Evolutionary conservation across 2,329 filamentous ascomycete species (phyloP).

Genomic region (Escovopsis sp.): DNA sequence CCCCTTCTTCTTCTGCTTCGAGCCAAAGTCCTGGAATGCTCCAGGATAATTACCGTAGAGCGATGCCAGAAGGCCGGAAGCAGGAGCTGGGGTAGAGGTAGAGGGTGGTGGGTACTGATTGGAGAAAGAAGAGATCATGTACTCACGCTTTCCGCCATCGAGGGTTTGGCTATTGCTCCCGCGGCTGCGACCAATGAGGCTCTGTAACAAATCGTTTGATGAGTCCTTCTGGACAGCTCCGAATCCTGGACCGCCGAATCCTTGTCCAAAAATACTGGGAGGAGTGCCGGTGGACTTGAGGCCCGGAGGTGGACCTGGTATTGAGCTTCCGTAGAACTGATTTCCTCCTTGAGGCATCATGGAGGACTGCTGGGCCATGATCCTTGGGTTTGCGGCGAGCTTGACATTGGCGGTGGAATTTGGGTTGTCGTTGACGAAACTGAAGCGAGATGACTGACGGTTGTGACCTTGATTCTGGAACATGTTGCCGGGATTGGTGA

Average conservation of each 20-base stretch:
- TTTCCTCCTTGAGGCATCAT: slow-evolving; percentile 63
- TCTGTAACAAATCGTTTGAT: slow-evolving; percentile 54
- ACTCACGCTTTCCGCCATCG: slow-evolving; percentile 96
- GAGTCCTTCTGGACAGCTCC: slow-evolving; percentile 55
- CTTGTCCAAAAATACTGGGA: slow-evolving; percentile 87
- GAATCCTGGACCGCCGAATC: slow-evolving; percentile 64
- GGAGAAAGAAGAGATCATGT: slow-evolving; percentile 83
- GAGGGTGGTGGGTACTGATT: slow-evolving; percentile 73
- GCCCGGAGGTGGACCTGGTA: slow-evolving; percentile 86
- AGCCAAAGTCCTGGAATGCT: slow-evolving; percentile 79
- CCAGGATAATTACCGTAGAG: slow-evolving; percentile 79
- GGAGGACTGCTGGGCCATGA: slow-evolving; percentile 74
- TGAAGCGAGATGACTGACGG: slow-evolving; percentile 75
- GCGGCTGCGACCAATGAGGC: slow-evolving; percentile 59
- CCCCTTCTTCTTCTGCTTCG: slow-evolving; percentile 99
- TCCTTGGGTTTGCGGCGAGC: slow-evolving; percentile 60
- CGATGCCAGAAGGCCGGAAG: slow-evolving; percentile 79
- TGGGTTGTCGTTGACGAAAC: slow-evolving; percentile 65
- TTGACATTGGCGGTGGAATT: slow-evolving; percentile 44
- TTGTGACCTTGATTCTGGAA: slow-evolving; percentile 54
- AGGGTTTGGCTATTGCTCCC: slow-evolving; percentile 55
- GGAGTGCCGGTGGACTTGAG: slow-evolving; percentile 91
- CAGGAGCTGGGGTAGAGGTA: slow-evolving; percentile 73
- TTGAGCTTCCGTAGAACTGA: slow-evolving; percentile 70
- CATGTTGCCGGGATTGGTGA: slow-evolving; percentile 30